Conservation (phyloP, 331 rosid genomes). For the Phaseolus coccineus region DNA sequence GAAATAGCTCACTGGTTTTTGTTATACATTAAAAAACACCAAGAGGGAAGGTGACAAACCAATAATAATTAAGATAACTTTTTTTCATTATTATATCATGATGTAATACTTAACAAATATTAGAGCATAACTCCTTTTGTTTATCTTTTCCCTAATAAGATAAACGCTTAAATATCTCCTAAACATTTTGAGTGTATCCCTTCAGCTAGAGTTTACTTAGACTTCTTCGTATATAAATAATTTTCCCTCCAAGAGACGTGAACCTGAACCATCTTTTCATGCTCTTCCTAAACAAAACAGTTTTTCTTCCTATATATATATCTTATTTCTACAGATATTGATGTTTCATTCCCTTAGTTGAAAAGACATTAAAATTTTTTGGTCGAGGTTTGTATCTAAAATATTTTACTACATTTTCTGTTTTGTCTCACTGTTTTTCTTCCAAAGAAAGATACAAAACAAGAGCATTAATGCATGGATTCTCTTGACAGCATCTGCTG, state of each 20-base stretch:
- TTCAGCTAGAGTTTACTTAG: conserved; percentile 22
- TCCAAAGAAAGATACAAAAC: background rate
- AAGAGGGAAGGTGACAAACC: no score
- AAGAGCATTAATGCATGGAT: background rate
- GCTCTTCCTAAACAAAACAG: conserved; percentile 41
- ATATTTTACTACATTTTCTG: conserved; percentile 2
- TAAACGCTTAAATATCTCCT: background rate
- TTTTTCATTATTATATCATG: background rate
- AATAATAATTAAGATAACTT: background rate
- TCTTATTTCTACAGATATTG: conserved; percentile 49
- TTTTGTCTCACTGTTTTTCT: background rate
- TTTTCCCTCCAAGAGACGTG: conserved; percentile 46
- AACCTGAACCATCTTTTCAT: conserved; percentile 65
- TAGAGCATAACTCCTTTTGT: background rate
- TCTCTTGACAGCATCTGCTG: background rate
- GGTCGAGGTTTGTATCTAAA: conserved; percentile 30
- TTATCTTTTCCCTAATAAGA: background rate
- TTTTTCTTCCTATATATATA: background rate
- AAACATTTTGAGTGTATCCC: background rate
- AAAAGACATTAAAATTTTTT: conserved; percentile 3
- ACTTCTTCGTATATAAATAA: conserved; percentile 67
- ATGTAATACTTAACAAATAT: background rate
- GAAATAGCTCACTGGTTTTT: background rate
- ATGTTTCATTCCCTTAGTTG: conserved; percentile 47
- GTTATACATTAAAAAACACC: no score